phyloP scores from a whole-genome alignment of 2,329 filamentous ascomycete species.

The Coniochaeta sp. region DNA sequence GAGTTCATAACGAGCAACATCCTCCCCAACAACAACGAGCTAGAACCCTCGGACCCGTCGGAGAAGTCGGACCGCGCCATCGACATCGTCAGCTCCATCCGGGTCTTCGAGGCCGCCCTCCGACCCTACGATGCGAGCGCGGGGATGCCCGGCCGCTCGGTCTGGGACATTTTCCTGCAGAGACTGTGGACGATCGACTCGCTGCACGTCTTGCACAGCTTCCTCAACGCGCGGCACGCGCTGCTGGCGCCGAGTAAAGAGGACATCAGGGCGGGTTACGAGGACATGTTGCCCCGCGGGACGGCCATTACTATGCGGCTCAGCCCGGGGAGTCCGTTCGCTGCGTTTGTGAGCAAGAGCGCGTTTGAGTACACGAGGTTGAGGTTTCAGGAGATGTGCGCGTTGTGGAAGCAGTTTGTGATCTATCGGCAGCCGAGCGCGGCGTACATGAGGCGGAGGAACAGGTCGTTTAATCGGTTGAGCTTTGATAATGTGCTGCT shows the following conservation, averaged over 20 bases:
- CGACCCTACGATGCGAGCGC: conserved; percentile 41
- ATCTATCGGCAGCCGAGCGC: conserved; percentile 73
- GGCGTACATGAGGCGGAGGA: conserved; percentile 54
- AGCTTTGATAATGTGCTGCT: conserved; percentile 52
- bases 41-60: conserved; percentile 31
- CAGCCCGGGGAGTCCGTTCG: conserved; percentile 70
- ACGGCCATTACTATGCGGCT: conserved; percentile 43
- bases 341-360: conserved; percentile 69
- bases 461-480: conserved; percentile 49
- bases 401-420: conserved; percentile 78
- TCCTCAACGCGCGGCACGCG: conserved; percentile 56
- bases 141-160: conserved; percentile 63
- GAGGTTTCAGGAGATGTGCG: conserved; percentile 70
- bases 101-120: conserved; percentile 56
- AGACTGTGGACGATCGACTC: conserved; percentile 81
- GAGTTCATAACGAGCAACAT: conserved; percentile 39
- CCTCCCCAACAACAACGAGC: conserved; percentile 22
- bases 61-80: conserved; percentile 41
- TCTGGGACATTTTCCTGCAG: conserved; percentile 82
- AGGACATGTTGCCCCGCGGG: not conserved
- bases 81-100: conserved; percentile 45
- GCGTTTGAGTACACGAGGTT: conserved; percentile 74
- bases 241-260: conserved; percentile 58
- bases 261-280: conserved; percentile 36
- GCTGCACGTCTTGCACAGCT: conserved; percentile 70